A percentile compares a stretch with the other conserved stretches of the same genome.
phyloP scores from a whole-genome alignment of 2,329 filamentous ascomycete genomes.

The Talaromyces sp. region DNA sequence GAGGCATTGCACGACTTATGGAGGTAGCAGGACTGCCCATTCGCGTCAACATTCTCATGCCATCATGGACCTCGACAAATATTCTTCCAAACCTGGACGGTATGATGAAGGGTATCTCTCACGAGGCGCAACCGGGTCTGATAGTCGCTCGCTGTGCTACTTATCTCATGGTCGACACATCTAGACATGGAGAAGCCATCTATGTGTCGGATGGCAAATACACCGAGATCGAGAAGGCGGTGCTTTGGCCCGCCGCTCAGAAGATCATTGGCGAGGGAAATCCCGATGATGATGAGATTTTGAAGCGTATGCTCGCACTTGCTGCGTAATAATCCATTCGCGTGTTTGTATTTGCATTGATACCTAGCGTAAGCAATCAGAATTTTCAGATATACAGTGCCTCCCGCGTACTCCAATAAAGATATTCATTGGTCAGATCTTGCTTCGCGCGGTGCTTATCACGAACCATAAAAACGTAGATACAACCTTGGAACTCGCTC shows the following conservation, averaged over 20 bases:
- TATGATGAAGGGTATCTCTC: conserved; percentile 8
- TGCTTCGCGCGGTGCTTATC: background rate
- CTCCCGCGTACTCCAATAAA: background rate
- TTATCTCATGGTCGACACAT: conserved; percentile 49
- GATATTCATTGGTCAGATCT: background rate
- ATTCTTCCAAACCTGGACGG: conserved; percentile 38
- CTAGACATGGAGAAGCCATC: conserved; percentile 52
- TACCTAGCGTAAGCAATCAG: too few relatives aligned
- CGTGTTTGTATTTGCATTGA: too few relatives aligned
- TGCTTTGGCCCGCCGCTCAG: conserved; percentile 1
- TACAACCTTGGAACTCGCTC: background rate
- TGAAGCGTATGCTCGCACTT: background rate
- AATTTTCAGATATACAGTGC: background rate
- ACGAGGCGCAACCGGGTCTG: conserved; percentile 44
- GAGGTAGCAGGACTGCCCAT: conserved; percentile 39
- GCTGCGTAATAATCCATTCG: background rate
- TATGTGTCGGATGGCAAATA: conserved; percentile 49
- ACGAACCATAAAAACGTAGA: background rate
- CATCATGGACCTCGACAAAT: conserved; percentile 53
- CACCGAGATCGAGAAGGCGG: conserved; percentile 52
- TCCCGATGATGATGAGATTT: conserved; percentile 10
- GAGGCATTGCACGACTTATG: conserved; percentile 45
- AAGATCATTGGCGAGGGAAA: conserved; percentile 5
- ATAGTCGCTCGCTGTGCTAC: conserved; percentile 50
- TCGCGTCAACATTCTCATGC: conserved; percentile 55